phyloP scores from a whole-genome alignment of 83 land plant genomes.

The Thuja plicata region DNA sequence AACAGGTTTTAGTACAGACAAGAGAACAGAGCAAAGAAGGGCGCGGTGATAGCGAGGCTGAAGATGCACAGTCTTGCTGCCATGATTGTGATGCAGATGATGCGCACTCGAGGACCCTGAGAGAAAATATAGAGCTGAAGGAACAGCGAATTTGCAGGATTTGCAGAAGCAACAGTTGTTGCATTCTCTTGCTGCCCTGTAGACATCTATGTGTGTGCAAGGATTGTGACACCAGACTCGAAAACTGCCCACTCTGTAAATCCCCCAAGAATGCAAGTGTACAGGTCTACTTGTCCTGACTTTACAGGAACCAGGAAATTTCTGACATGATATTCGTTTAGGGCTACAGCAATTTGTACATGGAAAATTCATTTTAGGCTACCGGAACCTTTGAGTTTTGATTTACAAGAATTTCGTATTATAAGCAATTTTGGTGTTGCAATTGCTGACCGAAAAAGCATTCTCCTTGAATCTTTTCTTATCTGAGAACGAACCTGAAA shows the following conservation, averaged over 20 bases:
- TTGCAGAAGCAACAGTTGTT: slow-evolving; percentile 37
- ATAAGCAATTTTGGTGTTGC: background rate
- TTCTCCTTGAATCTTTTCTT: background rate
- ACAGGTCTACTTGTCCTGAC: slow-evolving; percentile 11
- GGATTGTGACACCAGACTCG: slow-evolving; percentile 39
- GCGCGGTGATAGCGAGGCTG: slow-evolving; percentile 22
- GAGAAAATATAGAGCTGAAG: slow-evolving; percentile 23
- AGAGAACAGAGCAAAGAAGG: slow-evolving; percentile 25
- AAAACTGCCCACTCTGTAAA: slow-evolving; percentile 54
- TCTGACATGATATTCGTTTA: slow-evolving; percentile 8
- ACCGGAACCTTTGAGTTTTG: background rate
- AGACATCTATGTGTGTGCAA: slow-evolving; percentile 69
- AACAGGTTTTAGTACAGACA: slow-evolving; percentile 50
- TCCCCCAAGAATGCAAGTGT: slow-evolving; percentile 6
- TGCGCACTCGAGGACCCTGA: background rate
- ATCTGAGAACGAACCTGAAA: no score
- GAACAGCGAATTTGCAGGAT: slow-evolving; percentile 35
- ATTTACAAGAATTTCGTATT: background rate
- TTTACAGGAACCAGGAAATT: background rate
- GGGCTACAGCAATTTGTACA: slow-evolving; percentile 8
- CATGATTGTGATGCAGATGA: slow-evolving; percentile 25
- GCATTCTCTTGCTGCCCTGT: slow-evolving; percentile 63
- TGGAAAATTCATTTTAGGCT: slow-evolving; percentile 11
- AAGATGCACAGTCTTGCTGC: slow-evolving; percentile 66
- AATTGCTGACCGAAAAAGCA: background rate